These are phyloP conservation scores for Magnolia sinica DNA, from an alignment of 164 flowering plant genomes.

Conservation along the genomic window DNA sequence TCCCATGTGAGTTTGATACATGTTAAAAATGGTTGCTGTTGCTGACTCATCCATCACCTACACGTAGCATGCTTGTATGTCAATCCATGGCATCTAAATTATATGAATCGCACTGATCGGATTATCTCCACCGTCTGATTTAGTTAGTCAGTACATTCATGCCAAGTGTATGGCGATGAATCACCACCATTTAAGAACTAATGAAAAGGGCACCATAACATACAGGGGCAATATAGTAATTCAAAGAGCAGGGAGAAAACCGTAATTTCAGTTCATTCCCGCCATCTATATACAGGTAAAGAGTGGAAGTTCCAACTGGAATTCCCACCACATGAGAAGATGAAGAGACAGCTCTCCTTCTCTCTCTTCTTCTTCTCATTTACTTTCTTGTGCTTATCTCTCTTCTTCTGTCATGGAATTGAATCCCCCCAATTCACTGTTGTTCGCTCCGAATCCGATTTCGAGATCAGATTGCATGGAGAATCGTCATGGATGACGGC, in stretches of 20 bases:
- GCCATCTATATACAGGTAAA: not conserved
- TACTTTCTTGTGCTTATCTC: not conserved
- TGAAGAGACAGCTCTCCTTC: not conserved
- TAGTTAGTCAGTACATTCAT: no score
- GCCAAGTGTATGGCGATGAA: no score
- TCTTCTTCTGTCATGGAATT: slow-evolving; percentile 4
- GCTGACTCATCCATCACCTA: no score
- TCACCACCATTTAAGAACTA: no score
- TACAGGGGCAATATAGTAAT: not conserved
- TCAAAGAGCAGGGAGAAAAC: not conserved
- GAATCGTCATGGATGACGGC: slow-evolving; percentile 64
- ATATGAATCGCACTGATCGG: no score
- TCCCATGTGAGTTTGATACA: no score
- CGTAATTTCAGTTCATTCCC: not conserved
- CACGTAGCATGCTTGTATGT: no score
- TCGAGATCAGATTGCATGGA: slow-evolving; percentile 57
- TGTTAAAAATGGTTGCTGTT: no score
- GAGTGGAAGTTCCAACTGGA: not conserved
- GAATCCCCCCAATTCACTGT: slow-evolving; percentile 25
- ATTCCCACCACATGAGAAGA: not conserved
- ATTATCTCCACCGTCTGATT: no score
- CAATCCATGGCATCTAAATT: no score
- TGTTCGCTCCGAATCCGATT: slow-evolving; percentile 46
- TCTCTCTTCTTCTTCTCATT: slow-evolving; percentile 1
- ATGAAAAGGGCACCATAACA: not conserved